These are phyloP conservation scores for Aurinia saxatilis DNA, from an alignment of 345 rosid genomes.

Conservation along the genomic window DNA sequence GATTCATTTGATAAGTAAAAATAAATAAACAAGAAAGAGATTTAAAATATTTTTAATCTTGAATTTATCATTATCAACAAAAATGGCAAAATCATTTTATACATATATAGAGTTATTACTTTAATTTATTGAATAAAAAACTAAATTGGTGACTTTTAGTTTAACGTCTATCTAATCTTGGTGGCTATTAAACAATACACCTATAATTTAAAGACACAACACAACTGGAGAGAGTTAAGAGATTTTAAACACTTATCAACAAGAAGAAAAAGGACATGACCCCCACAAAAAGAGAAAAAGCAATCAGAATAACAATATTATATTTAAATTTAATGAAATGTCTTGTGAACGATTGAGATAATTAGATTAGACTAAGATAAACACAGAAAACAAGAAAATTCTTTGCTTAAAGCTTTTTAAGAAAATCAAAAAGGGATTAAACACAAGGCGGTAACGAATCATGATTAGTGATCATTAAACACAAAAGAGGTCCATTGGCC, in stretches of 20 bases:
- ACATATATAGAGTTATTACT: not conserved
- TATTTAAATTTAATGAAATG: not conserved
- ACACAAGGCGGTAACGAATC: slow-evolving; percentile 11
- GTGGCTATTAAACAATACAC: slow-evolving; percentile 15
- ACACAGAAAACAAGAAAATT: slow-evolving; percentile 3
- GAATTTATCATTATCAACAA: not conserved
- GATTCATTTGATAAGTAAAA: no score
- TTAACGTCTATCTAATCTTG: slow-evolving; percentile 18
- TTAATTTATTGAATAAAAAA: no score
- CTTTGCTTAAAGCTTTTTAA: not conserved
- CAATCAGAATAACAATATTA: not conserved
- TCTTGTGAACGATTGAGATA: not conserved
- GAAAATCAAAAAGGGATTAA: not conserved
- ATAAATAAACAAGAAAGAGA: no score
- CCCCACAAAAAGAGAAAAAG: not conserved
- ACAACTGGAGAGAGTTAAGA: not conserved
- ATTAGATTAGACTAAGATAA: not conserved
- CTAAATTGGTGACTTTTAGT: not conserved
- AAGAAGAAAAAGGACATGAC: slow-evolving; percentile 6
- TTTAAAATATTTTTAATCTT: no score
- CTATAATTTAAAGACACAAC: not conserved
- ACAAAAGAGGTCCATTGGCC: not conserved
- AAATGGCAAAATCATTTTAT: not conserved
- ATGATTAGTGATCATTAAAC: slow-evolving; percentile 12
- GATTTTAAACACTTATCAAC: not conserved